Evolutionary conservation across 2,329 filamentous ascomycete genomes (phyloP).

Genomic region (Hymenoscyphus salicellus): DNA sequence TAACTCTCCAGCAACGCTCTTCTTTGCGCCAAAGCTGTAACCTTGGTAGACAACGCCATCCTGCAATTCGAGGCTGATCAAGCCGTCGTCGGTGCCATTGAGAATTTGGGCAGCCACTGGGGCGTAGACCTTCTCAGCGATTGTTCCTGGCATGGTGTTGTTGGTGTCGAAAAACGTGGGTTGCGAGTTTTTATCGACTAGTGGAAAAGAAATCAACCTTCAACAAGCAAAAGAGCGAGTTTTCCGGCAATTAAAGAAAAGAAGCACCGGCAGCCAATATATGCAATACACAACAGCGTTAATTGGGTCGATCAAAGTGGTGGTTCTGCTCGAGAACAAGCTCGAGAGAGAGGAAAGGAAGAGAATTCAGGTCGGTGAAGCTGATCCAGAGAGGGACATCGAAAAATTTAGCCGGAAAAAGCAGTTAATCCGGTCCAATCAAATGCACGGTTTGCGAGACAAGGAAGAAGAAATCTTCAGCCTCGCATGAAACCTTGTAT

Average conservation of each 20-base stretch:
- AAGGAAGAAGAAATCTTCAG: too few relatives aligned
- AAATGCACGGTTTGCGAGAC: too few relatives aligned
- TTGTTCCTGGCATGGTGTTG: conserved; percentile 11
- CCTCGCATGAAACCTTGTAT: too few relatives aligned
- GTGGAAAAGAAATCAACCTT: background rate
- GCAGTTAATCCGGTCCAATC: background rate
- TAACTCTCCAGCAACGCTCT: conserved; percentile 92
- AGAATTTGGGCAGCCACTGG: conserved; percentile 28
- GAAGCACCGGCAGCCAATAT: background rate
- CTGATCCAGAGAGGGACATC: background rate
- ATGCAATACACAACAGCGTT: background rate
- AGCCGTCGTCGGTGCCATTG: conserved; percentile 48
- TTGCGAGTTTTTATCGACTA: background rate
- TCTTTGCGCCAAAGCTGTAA: conserved; percentile 92
- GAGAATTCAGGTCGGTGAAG: background rate
- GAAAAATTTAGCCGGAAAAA: background rate
- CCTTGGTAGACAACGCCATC: conserved; percentile 90
- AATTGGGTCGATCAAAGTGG: background rate
- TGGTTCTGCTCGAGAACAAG: conserved; percentile 12
- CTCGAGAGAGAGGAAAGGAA: conserved; percentile 13
- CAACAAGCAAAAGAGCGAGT: conserved; percentile 6
- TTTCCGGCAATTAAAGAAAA: background rate
- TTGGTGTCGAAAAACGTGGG: background rate
- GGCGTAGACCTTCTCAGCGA: conserved; percentile 22
- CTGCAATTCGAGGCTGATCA: conserved; percentile 86